Base-by-base conservation (phyloP, 495 filamentous ascomycete species). In the Hyaloscypha bicolor region DNA sequence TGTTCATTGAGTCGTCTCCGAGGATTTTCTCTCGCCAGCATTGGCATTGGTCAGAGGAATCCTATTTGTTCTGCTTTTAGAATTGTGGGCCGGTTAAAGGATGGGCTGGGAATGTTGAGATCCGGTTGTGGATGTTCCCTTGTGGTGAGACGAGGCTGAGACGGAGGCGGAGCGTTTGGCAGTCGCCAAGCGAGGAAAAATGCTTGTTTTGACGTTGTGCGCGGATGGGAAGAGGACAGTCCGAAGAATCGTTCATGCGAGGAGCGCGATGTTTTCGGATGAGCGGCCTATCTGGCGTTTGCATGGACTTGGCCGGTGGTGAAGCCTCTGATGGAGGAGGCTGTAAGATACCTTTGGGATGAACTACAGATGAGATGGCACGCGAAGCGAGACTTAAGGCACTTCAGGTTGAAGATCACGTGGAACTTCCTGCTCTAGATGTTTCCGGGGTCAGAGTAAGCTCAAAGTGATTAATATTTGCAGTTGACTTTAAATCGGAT, bases 111-210 rank as follows among this genome's bases (percentile, higher is more conserved):
- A n/a, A 57, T 11, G 63, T 6, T 55, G 51, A 35, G 55, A 61
- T 39, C 35, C 37, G 37, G 62, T 21, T 19, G 37, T 22, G 25
- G 25, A 39, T 33, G 2, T 48, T 48, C 42, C 42, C 42, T 48
- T 37, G 31, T 39, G 25, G 25, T 62, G 63, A 63, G 66, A 61
- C 62, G 69, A 71, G 62, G 66, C 66, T 71, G 65, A 68, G 42
- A 71, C 66, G 61, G 9, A 19, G 11, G 16, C 56, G 55, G 45
- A 42, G 60, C 42, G 29, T 21, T 25, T 35, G 12, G 42, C 16
- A 5, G 29, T 30, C n/a, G 62, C 8, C 14, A 66, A 53, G 57
- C 51, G 58, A 51, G 32, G 21, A 45, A 53, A 48, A 25, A 22
- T 2, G 42, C 56, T 52, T 60, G 29, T 29, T n/a, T 56, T 56